These are phyloP conservation scores for Thalassiosira livingstoniorum DNA, from an alignment of 352 stramenopile species.

Conservation along the genomic window DNA sequence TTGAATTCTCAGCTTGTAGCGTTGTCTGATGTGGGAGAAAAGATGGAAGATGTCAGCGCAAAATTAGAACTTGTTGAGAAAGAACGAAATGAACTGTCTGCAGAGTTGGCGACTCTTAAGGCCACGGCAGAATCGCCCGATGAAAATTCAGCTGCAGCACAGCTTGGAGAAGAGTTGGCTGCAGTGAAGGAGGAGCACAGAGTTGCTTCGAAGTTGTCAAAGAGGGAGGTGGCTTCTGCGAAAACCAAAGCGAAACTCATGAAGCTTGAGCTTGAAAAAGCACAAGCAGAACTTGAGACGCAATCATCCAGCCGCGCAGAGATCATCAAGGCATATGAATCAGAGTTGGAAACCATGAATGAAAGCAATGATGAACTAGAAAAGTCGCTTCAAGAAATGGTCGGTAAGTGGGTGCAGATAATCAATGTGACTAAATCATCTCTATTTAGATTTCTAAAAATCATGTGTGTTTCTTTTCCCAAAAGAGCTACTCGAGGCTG, in stretches of 20 bases:
- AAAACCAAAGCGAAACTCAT: slow-evolving; percentile 41
- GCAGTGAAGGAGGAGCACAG: slow-evolving; percentile 41
- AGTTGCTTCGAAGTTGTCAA: slow-evolving; percentile 45
- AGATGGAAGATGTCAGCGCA: not conserved
- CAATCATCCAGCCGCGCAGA: too few species aligned
- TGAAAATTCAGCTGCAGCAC: slow-evolving; percentile 7
- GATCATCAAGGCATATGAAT: slow-evolving; percentile 34
- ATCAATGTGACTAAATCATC: too few species aligned
- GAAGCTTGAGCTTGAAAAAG: slow-evolving; percentile 24
- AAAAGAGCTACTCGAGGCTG: slow-evolving; percentile 31
- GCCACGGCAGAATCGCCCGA: slow-evolving; percentile 5
- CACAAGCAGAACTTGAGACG: slow-evolving; percentile 15
- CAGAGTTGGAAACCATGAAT: slow-evolving; percentile 22
- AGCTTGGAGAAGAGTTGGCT: slow-evolving; percentile 26
- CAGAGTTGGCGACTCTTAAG: slow-evolving; percentile 19
- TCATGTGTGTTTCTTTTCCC: too few species aligned
- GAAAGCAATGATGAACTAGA: slow-evolving; percentile 40
- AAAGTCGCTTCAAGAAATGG: slow-evolving; percentile 43
- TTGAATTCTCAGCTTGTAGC: not conserved
- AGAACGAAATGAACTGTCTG: slow-evolving; percentile 15
- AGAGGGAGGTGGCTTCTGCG: slow-evolving; percentile 27
- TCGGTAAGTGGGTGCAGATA: too few species aligned
- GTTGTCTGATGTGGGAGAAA: not conserved
- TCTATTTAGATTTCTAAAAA: too few species aligned
- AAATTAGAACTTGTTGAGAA: not conserved